These are phyloP conservation scores for Purpureocillium lavendulum DNA, from an alignment of 2,329 filamentous ascomycete genomes.

Conservation along the genomic window DNA sequence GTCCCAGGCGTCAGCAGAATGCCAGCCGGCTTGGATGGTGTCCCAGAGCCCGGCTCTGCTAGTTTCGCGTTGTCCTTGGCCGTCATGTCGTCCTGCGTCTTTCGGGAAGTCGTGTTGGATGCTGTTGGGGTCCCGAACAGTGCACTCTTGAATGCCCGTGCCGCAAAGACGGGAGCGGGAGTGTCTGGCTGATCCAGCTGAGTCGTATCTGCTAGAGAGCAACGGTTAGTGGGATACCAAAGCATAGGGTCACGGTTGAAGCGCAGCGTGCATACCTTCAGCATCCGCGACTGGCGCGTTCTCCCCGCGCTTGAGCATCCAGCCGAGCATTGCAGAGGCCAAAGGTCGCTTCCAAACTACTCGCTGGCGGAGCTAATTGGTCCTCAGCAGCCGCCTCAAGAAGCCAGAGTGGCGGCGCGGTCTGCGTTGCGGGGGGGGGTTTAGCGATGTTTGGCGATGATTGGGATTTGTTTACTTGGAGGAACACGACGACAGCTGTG, in stretches of 20 bases:
- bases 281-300: conserved; percentile 24
- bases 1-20: conserved; percentile 59
- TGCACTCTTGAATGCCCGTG: conserved; percentile 54
- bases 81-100: conserved; percentile 14
- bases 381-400: no score
- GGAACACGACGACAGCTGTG: background rate
- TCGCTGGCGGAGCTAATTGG: no score
- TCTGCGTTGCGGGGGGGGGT: background rate
- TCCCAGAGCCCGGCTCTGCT: conserved; percentile 24
- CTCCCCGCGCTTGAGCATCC: conserved; percentile 44
- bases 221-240: background rate
- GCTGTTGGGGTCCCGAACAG: conserved; percentile 52
- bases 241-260: no score
- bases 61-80: conserved; percentile 8
- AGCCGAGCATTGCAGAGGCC: conserved; percentile 39
- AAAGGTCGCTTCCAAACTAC: no score
- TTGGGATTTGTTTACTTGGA: background rate
- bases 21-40: conserved; percentile 43
- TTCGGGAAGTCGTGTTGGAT: conserved; percentile 22
- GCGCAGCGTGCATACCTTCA: conserved; percentile 10
- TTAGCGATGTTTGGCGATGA: background rate
- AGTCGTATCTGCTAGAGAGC: conserved; percentile 25
- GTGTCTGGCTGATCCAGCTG: conserved; percentile 54
- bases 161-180: conserved; percentile 58
- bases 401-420: no score